Conservation (phyloP, 2,329 filamentous ascomycete species). For the Talaromyces verruculosus region DNA sequence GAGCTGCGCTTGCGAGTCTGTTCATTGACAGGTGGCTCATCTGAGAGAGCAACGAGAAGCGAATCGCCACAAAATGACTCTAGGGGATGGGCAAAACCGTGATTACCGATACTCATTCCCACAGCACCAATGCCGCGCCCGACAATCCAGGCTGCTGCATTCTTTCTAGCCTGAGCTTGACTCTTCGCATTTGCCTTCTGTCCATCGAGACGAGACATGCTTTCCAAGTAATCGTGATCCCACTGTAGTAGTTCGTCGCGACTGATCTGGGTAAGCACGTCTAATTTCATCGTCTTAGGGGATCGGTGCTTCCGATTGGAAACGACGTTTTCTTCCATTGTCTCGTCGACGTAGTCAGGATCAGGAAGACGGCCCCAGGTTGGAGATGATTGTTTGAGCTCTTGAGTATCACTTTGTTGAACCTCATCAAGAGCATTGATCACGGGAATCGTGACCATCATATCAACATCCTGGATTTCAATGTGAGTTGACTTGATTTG, state of each 20-base stretch:
- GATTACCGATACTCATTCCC: conserved; percentile 47
- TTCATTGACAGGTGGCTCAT: conserved; percentile 27
- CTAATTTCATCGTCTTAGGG: conserved; percentile 47
- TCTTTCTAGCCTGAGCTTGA: conserved; percentile 57
- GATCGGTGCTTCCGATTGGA: conserved; percentile 29
- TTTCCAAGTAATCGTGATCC: conserved; percentile 59
- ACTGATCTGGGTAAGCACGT: conserved; percentile 53
- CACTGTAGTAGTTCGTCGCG: conserved; percentile 59
- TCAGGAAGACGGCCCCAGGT: conserved; percentile 24
- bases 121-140: conserved; percentile 58
- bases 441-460: background rate
- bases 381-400: conserved; percentile 32
- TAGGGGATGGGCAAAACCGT: conserved; percentile 52
- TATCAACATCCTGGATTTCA: background rate
- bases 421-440: background rate
- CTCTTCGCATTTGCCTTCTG: conserved; percentile 48
- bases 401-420: conserved; percentile 12
- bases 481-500: background rate
- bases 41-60: conserved; percentile 52
- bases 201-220: conserved; percentile 56
- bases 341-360: conserved; percentile 24
- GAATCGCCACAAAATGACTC: conserved; percentile 58
- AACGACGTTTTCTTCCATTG: background rate
- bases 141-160: conserved; percentile 62
- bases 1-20: conserved; percentile 32